These are phyloP conservation scores for Hericium coralloides DNA, from an alignment of 768 basidiomycete species.

Conservation along the genomic window DNA sequence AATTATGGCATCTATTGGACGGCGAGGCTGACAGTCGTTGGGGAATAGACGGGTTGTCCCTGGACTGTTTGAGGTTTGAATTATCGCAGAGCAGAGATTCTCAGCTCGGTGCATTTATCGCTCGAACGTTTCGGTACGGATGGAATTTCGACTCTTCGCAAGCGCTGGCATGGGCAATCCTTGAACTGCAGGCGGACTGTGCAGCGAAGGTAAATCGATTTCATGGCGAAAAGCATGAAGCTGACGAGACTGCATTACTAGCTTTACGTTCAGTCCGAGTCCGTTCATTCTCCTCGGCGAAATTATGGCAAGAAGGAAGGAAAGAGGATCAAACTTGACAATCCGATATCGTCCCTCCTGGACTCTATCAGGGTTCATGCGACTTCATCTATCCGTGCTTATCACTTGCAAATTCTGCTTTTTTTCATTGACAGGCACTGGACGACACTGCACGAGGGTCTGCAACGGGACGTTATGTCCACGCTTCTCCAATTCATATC, in stretches of 20 bases:
- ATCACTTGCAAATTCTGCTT: slow-evolving; percentile 66
- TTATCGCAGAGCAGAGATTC: slow-evolving; percentile 18
- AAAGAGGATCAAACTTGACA: slow-evolving; percentile 49
- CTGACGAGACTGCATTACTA: slow-evolving; percentile 19
- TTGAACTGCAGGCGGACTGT: slow-evolving; percentile 78
- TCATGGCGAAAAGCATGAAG: not conserved
- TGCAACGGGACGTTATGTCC: slow-evolving; percentile 48
- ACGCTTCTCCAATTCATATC: slow-evolving; percentile 53
- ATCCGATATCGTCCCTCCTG: slow-evolving; percentile 51
- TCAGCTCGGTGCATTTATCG: slow-evolving; percentile 39
- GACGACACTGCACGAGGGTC: slow-evolving; percentile 45
- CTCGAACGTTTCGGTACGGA: slow-evolving; percentile 63
- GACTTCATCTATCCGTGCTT: slow-evolving; percentile 29
- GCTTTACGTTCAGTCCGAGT: slow-evolving; percentile 61
- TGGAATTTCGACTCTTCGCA: slow-evolving; percentile 61
- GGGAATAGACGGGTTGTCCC: slow-evolving; percentile 54
- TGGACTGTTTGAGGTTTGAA: slow-evolving; percentile 59
- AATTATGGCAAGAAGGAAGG: slow-evolving; percentile 22
- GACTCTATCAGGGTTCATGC: slow-evolving; percentile 32
- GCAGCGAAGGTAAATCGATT: slow-evolving; percentile 44
- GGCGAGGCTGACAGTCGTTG: slow-evolving; percentile 56
- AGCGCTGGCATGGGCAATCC: slow-evolving; percentile 68
- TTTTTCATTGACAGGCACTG: slow-evolving; percentile 83
- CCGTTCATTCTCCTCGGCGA: slow-evolving; percentile 31
- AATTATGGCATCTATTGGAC: slow-evolving; percentile 47